Evolutionary conservation across 805 yeast species (phyloP).

Genomic region (Wickerhamiella sergipiensis): DNA sequence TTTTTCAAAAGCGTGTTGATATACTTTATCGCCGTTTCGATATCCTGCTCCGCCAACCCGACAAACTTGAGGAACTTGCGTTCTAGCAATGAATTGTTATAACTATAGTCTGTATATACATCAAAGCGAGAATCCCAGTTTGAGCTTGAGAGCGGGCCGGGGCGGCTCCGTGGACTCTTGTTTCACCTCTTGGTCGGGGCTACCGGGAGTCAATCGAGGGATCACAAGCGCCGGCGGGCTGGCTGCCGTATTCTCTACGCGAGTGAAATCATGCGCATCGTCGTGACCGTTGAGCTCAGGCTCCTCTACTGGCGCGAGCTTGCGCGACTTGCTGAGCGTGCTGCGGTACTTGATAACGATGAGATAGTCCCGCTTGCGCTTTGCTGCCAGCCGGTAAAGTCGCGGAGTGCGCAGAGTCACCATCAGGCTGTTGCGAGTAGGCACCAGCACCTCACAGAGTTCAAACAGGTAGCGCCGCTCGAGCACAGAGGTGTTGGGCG

Average conservation of each 20-base stretch:
- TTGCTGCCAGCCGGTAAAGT: slow-evolving; percentile 51
- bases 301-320: not conserved
- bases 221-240: not conserved
- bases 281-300: not conserved
- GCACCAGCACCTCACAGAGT: slow-evolving; percentile 50
- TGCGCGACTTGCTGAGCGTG: slow-evolving; percentile 7
- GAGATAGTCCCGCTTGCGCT: slow-evolving; percentile 27
- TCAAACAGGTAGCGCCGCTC: slow-evolving; percentile 53
- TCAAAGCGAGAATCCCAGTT: not conserved
- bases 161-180: not conserved
- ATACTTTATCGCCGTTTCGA: no score
- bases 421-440: slow-evolving; percentile 43
- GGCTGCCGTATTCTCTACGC: not conserved
- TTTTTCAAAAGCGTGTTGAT: no score
- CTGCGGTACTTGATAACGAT: slow-evolving; percentile 36
- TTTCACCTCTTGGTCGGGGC: not conserved
- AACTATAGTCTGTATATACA: no score
- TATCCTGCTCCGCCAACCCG: no score
- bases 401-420: slow-evolving; percentile 57
- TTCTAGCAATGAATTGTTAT: no score
- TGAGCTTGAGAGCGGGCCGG: slow-evolving; percentile 1
- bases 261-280: not conserved
- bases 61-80: no score
- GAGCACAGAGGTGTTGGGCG: slow-evolving; percentile 44
- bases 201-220: not conserved